Conservation (phyloP, 352 stramenopile species). For the Phytopythium vexans region DNA sequence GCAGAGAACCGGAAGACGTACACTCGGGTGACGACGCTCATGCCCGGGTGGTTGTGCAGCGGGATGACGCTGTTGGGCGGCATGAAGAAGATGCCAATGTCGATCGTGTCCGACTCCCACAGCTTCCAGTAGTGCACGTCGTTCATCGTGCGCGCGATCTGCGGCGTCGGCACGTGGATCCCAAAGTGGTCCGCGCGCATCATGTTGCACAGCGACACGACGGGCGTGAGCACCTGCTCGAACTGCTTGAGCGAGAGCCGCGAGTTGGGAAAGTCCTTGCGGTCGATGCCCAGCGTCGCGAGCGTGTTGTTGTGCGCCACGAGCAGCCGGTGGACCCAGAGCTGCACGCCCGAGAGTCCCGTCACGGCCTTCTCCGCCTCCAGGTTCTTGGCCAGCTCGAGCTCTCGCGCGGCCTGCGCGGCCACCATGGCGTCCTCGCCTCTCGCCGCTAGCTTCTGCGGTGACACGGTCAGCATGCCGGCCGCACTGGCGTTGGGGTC, state of each 20-base stretch:
- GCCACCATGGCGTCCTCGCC: conserved; percentile 20
- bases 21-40: conserved; percentile 84
- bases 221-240: conserved; percentile 55
- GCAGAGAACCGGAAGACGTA: conserved; percentile 17
- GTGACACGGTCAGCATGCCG: conserved; percentile 11
- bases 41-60: conserved; percentile 79
- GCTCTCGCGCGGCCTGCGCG: conserved; percentile 17
- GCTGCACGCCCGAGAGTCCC: conserved; percentile 58
- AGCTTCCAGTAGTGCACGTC: conserved; percentile 87
- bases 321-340: conserved; percentile 69
- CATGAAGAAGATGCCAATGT: conserved; percentile 87
- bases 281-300: conserved; percentile 36
- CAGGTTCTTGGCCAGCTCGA: conserved; percentile 37
- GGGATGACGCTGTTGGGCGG: conserved; percentile 71
- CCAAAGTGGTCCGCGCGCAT: conserved; percentile 66
- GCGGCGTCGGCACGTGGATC: conserved; percentile 59
- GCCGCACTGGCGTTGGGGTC: conserved; percentile 22
- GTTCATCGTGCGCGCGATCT: conserved; percentile 67
- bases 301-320: conserved; percentile 65
- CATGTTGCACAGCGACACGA: conserved; percentile 53
- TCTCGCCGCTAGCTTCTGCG: conserved; percentile 2
- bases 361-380: conserved; percentile 47
- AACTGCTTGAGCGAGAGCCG: conserved; percentile 71
- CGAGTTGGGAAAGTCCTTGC: conserved; percentile 62
- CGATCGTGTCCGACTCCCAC: conserved; percentile 80